Percentiles rank a stretch among this genome's conserved stretches.
Conservation (phyloP, 139 green algal species). For the Diplosphaera chodatii region DNA sequence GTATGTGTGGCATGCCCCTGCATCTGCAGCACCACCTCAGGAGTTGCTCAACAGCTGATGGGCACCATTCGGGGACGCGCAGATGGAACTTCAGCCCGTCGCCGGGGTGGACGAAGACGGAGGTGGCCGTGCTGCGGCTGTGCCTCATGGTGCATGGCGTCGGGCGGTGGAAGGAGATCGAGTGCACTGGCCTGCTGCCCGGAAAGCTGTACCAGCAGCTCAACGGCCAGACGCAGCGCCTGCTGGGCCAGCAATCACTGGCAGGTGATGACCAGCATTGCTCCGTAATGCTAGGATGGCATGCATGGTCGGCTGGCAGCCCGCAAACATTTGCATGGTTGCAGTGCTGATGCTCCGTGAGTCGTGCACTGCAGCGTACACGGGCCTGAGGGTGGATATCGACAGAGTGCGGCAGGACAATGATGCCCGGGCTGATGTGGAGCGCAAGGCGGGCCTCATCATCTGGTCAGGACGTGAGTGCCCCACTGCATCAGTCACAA, state of each 20-base stretch:
- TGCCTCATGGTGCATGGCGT: slow-evolving; percentile 82
- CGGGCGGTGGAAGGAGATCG: slow-evolving; percentile 78
- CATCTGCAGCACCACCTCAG: too few species aligned
- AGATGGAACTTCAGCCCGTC: slow-evolving; percentile 91
- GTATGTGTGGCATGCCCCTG: too few species aligned
- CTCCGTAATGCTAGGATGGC: too few species aligned
- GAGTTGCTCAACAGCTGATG: too few species aligned
- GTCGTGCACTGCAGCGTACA: slow-evolving; percentile 40
- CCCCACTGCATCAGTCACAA: too few species aligned
- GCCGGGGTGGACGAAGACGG: slow-evolving; percentile 82
- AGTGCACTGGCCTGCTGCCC: slow-evolving; percentile 72
- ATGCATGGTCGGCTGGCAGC: too few species aligned
- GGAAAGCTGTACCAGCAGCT: slow-evolving; percentile 89
- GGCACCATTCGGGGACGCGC: too few species aligned
- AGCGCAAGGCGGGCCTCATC: slow-evolving; percentile 77
- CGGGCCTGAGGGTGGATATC: slow-evolving; percentile 66
- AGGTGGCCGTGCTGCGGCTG: slow-evolving; percentile 70
- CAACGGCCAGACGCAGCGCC: slow-evolving; percentile 78
- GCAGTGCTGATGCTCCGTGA: too few species aligned
- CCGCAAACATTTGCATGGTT: too few species aligned
- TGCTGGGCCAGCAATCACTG: slow-evolving; percentile 84
- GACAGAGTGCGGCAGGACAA: slow-evolving; percentile 77
- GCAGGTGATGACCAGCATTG: too few species aligned
- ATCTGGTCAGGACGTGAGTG: slow-evolving; percentile 72
- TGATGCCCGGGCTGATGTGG: slow-evolving; percentile 37